These are phyloP conservation scores for Solanum raphanifolium DNA, from an alignment of 257 asterid genomes.

Conservation along the genomic window DNA sequence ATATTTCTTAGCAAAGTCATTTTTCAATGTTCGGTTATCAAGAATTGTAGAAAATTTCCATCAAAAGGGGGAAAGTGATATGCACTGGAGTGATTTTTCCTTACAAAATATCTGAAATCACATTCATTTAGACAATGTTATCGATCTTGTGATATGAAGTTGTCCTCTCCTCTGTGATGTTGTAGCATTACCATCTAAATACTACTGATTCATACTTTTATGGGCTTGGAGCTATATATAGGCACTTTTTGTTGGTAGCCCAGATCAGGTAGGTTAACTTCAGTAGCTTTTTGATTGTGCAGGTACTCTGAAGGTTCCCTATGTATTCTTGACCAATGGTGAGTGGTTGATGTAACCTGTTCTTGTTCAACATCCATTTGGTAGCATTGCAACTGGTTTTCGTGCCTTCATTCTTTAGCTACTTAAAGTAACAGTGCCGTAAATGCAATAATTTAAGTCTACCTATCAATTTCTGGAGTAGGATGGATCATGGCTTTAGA, in stretches of 20 bases:
- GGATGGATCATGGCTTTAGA: neutral
- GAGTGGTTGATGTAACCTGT: constrained; percentile 16
- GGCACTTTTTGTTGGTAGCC: neutral
- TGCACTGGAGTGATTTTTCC: neutral
- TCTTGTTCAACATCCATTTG: neutral
- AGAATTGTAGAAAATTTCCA: neutral
- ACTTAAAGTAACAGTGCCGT: neutral
- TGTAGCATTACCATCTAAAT: neutral
- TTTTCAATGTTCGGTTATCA: neutral
- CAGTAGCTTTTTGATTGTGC: constrained; percentile 9
- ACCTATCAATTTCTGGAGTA: neutral
- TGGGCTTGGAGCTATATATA: neutral
- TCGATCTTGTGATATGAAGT: neutral
- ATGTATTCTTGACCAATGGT: constrained; percentile 89
- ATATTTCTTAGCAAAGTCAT: neutral
- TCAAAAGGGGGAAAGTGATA: neutral
- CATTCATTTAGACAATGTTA: neutral
- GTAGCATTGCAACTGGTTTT: neutral
- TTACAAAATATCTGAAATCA: neutral
- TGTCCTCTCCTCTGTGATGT: neutral
- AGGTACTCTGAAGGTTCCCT: constrained; percentile 72
- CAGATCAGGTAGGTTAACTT: neutral
- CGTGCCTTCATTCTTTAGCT: neutral
- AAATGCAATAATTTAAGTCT: neutral
- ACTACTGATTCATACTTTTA: neutral